These are phyloP conservation scores for Saccharum spontaneum DNA, from an alignment of 176 grass and related monocot species.

Conservation along the genomic window DNA sequence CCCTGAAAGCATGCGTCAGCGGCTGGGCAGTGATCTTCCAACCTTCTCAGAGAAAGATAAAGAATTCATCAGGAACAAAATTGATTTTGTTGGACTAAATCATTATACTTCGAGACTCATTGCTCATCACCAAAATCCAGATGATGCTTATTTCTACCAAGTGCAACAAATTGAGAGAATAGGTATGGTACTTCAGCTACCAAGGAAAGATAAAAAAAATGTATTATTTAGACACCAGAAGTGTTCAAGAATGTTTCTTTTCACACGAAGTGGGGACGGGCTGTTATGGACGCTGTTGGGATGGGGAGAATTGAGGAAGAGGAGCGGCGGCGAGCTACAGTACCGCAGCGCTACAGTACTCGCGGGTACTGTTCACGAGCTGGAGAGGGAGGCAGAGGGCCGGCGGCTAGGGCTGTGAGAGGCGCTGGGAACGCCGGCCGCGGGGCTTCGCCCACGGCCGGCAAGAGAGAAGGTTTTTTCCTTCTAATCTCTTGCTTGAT, in stretches of 20 bases:
- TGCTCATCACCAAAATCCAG: conserved; percentile 44
- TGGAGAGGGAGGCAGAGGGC: too few species aligned
- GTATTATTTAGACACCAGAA: not conserved
- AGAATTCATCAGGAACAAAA: conserved; percentile 77
- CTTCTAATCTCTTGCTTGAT: too few species aligned
- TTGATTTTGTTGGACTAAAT: conserved; percentile 96
- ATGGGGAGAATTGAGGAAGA: too few species aligned
- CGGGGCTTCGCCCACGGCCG: too few species aligned
- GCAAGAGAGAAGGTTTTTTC: too few species aligned
- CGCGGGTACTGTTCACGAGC: too few species aligned
- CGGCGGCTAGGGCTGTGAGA: too few species aligned
- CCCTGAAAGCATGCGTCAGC: conserved; percentile 78
- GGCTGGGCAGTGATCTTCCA: conserved; percentile 79
- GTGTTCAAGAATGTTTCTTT: not conserved
- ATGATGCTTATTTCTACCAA: conserved; percentile 63
- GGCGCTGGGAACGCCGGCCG: too few species aligned
- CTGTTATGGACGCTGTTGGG: too few species aligned
- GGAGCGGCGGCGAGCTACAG: too few species aligned
- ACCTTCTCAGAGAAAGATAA: conserved; percentile 86
- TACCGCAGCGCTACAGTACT: too few species aligned
- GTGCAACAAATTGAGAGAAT: conserved; percentile 69
- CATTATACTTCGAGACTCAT: conserved; percentile 94
- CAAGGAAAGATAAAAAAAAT: not conserved
- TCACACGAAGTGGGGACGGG: too few species aligned
- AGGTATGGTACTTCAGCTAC: conserved; percentile 50